Percentiles rank a stretch among this genome's conserved stretches.
Evolutionary conservation across 164 flowering plant genomes (phyloP).

Genomic region (Berberis vulgaris): DNA sequence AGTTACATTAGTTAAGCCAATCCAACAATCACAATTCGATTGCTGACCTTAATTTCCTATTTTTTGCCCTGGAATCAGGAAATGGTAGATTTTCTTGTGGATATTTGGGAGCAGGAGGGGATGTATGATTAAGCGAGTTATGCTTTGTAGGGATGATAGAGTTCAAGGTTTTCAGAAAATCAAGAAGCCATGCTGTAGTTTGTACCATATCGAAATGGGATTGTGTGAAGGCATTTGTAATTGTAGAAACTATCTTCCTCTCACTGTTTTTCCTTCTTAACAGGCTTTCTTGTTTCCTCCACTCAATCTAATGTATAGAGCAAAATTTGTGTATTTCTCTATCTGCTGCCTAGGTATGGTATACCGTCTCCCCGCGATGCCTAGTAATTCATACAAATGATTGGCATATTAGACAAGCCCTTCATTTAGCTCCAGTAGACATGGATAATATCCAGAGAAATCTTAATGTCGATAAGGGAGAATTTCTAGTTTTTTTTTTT

Average conservation of each 20-base stretch:
- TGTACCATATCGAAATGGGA: too few relatives aligned
- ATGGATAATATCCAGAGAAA: too few relatives aligned
- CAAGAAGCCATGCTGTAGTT: too few relatives aligned
- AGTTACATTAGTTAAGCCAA: background rate
- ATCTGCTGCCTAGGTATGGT: too few relatives aligned
- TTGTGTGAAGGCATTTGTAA: too few relatives aligned
- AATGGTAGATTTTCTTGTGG: conserved; percentile 85
- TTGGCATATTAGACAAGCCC: too few relatives aligned
- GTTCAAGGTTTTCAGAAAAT: background rate
- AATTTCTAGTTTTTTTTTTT: too few relatives aligned
- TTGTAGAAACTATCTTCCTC: background rate
- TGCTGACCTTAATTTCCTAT: background rate
- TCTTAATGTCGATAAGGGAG: too few relatives aligned
- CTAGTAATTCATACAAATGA: too few relatives aligned
- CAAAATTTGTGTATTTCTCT: too few relatives aligned
- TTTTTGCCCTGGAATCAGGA: conserved; percentile 25
- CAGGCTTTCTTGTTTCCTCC: background rate
- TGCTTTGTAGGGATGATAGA: background rate
- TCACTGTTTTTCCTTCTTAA: background rate
- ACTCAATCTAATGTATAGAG: background rate
- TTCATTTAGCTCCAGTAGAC: too few relatives aligned
- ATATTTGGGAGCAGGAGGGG: conserved; percentile 87
- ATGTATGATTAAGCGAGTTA: conserved; percentile 45
- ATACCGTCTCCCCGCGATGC: too few relatives aligned
- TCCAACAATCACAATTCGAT: background rate